phyloP scores from a whole-genome alignment of 2,329 filamentous ascomycete genomes.

The Chaetomiaceae sp. region DNA sequence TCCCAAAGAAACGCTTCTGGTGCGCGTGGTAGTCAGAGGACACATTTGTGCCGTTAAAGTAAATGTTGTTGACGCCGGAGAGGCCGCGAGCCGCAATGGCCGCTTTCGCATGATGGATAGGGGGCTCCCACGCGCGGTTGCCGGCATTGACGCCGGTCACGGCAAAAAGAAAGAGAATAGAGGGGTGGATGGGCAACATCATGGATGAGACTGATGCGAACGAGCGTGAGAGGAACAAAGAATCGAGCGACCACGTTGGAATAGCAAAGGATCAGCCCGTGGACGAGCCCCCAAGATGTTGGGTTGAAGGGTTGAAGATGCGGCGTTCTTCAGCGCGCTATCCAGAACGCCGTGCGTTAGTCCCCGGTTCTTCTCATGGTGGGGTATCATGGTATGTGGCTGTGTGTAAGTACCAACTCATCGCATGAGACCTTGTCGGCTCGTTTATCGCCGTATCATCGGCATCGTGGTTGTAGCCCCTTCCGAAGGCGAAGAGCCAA shows the following conservation, averaged over 20 bases:
- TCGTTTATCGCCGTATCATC: too few species aligned
- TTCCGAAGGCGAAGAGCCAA: too few species aligned
- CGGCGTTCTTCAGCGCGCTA: neutral
- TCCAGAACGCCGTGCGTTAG: neutral
- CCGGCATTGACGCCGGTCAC: neutral
- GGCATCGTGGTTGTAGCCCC: too few species aligned
- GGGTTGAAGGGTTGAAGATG: neutral
- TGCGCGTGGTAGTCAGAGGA: neutral
- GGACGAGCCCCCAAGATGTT: neutral
- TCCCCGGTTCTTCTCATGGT: neutral
- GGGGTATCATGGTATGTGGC: too few species aligned
- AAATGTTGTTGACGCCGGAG: conserved; percentile 3
- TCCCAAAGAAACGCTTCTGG: conserved; percentile 1
- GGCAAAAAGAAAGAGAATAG: neutral
- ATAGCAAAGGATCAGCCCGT: neutral
- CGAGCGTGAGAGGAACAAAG: neutral
- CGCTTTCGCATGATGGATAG: conserved; percentile 1
- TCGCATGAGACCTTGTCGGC: too few species aligned
- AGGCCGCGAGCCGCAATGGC: neutral
- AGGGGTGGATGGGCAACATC: neutral
- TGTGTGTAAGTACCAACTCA: too few species aligned
- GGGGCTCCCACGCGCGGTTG: neutral
- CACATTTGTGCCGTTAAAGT: conserved; percentile 2
- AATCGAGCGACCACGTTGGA: neutral
- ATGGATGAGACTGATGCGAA: neutral